A percentile compares a stretch with the other conserved stretches of the same genome.
These are phyloP conservation scores for Trametes cingulata DNA, from an alignment of 768 basidiomycete species.

Conservation along the genomic window DNA sequence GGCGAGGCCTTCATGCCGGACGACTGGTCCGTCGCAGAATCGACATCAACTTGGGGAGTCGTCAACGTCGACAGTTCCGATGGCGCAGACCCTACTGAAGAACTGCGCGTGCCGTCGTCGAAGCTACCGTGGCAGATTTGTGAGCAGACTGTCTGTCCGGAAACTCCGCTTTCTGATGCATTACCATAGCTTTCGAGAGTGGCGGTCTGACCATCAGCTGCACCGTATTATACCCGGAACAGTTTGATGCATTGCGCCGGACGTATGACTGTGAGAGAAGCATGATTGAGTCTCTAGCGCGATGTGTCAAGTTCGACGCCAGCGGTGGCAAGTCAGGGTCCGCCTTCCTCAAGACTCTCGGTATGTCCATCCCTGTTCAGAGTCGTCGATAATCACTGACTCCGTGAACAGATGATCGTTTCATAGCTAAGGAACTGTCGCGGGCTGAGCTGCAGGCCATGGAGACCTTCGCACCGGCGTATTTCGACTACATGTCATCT, in stretches of 20 bases:
- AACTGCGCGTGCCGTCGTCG: conserved; percentile 71
- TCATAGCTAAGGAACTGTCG: conserved; percentile 97
- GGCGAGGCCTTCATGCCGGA: conserved; percentile 93
- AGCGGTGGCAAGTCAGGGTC: conserved; percentile 96
- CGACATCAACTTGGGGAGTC: conserved; percentile 89
- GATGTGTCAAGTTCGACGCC: conserved; percentile 96
- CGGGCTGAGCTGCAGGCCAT: conserved; percentile 89
- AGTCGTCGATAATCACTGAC: conserved; percentile 5
- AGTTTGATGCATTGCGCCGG: conserved; percentile 90
- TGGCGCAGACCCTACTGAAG: conserved; percentile 69
- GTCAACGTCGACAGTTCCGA: conserved; percentile 79
- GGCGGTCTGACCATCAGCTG: conserved; percentile 90
- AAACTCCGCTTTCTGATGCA: conserved; percentile 4
- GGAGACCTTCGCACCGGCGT: conserved; percentile 95
- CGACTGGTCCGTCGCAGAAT: conserved; percentile 78
- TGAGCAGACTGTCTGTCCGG: conserved; percentile 38
- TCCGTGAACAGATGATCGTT: conserved; percentile 77
- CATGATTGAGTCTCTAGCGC: conserved; percentile 89
- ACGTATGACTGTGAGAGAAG: conserved; percentile 94
- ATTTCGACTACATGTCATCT: conserved; percentile 98
- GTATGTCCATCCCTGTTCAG: conserved; percentile 40
- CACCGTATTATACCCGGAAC: conserved; percentile 93
- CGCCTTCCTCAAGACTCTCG: conserved; percentile 93
- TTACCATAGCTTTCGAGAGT: conserved; percentile 76
- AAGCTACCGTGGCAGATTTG: conserved; percentile 82